These are phyloP conservation scores for Fraxinus baroniana DNA, from an alignment of 305 asterid species.

Conservation along the genomic window DNA sequence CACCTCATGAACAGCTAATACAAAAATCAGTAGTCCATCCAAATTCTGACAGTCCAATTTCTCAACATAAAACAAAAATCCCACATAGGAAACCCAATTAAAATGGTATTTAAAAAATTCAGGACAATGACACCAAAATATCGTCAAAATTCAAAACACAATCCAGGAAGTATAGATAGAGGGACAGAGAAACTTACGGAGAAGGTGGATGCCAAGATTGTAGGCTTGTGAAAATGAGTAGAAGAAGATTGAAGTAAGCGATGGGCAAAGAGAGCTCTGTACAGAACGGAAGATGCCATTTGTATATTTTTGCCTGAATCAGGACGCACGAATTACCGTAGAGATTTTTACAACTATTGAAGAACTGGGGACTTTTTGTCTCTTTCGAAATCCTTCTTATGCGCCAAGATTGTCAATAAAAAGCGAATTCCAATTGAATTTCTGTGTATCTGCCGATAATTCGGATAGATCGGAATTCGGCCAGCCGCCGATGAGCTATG, in stretches of 20 bases:
- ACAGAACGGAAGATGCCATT: slow-evolving; percentile 67
- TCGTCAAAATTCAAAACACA: not conserved
- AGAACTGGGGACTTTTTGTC: not conserved
- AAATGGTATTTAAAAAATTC: not conserved
- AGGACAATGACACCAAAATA: not conserved
- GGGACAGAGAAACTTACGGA: slow-evolving; percentile 39
- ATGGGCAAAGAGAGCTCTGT: slow-evolving; percentile 56
- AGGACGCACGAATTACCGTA: slow-evolving; percentile 16
- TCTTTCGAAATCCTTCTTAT: not conserved
- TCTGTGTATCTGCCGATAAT: not conserved
- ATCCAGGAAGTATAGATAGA: not conserved
- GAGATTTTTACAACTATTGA: not conserved
- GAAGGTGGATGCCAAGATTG: slow-evolving; percentile 33
- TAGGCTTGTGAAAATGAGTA: slow-evolving; percentile 34
- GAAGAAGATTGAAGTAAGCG: slow-evolving; percentile 47
- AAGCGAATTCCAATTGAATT: not conserved
- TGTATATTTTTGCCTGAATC: slow-evolving; percentile 7
- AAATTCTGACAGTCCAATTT: not conserved
- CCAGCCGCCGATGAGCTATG: slow-evolving; percentile 1
- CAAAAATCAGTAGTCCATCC: not conserved
- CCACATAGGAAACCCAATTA: not conserved
- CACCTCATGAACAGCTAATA: not conserved
- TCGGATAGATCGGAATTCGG: not conserved
- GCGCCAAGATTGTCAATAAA: not conserved
- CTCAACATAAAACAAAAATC: not conserved